A percentile compares a stretch with the other conserved stretches of the same genome.
Evolutionary conservation across 495 filamentous ascomycete genomes (phyloP).

Genomic region (Talaromyces proteolyticus): DNA sequence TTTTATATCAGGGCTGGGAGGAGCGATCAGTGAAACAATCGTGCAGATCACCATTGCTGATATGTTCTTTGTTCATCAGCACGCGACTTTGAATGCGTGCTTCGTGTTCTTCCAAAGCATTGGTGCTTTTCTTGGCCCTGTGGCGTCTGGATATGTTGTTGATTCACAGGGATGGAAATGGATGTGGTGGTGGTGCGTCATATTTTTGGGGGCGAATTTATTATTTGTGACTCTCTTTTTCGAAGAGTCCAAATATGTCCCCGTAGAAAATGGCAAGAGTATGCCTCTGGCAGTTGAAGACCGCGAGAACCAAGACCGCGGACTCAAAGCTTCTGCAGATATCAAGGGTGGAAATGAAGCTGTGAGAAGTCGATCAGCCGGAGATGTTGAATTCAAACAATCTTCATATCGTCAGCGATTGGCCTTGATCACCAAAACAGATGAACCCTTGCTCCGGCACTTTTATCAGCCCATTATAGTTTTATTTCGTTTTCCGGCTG

Average conservation of each 20-base stretch:
- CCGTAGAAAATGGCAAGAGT: neutral
- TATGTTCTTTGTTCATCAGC: conserved; percentile 34
- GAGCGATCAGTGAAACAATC: conserved; percentile 34
- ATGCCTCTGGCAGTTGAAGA: neutral
- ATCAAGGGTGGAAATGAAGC: neutral
- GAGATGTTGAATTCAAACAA: conserved; percentile 5
- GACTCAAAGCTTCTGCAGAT: neutral
- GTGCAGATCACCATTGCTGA: conserved; percentile 43
- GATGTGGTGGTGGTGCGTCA: conserved; percentile 47
- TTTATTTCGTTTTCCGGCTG: conserved; percentile 23
- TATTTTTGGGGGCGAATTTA: conserved; percentile 34
- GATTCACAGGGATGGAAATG: conserved; percentile 42
- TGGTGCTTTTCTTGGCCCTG: conserved; percentile 30
- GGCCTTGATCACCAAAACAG: conserved; percentile 17
- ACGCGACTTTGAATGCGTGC: conserved; percentile 31
- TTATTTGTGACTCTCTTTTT: conserved; percentile 30
- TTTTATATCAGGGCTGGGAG: conserved; percentile 24
- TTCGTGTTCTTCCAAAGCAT: conserved; percentile 27
- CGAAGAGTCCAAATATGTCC: conserved; percentile 35
- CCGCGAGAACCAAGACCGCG: neutral
- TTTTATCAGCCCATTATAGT: conserved; percentile 18
- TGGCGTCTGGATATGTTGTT: conserved; percentile 39
- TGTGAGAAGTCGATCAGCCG: neutral
- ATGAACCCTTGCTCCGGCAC: conserved; percentile 18
- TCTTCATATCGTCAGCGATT: conserved; percentile 21